Evolutionary conservation across 1,139 yeast genomes (phyloP).

Genomic region (Suhomyces bribrorum): DNA sequence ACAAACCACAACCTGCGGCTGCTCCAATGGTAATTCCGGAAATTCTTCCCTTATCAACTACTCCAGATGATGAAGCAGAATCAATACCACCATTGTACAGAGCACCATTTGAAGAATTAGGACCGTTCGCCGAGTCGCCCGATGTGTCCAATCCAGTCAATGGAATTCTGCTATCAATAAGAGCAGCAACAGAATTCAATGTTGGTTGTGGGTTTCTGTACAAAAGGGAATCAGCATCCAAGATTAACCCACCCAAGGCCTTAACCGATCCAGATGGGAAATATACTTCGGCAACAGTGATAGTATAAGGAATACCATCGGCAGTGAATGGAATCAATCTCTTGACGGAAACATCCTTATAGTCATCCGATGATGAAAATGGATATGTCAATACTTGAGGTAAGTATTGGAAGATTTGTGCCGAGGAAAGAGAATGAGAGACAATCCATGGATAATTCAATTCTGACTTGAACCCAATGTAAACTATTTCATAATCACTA

Average conservation of each 20-base stretch:
- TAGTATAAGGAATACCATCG: conserved; percentile 52
- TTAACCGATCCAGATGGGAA: conserved; percentile 56
- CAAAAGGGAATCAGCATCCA: conserved; percentile 45
- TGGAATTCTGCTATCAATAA: conserved; percentile 68
- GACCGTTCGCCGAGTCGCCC: conserved; percentile 18
- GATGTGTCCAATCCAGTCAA: conserved; percentile 49
- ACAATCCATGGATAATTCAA: conserved; percentile 76
- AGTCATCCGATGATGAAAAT: conserved; percentile 37
- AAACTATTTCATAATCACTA: conserved; percentile 53
- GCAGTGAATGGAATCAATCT: conserved; percentile 69
- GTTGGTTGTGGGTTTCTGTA: conserved; percentile 53
- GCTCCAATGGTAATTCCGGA: conserved; percentile 68
- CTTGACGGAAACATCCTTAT: conserved; percentile 50
- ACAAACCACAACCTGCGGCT: conserved; percentile 62
- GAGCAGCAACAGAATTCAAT: conserved; percentile 48
- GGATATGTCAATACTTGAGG: conserved; percentile 59
- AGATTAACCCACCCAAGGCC: conserved; percentile 46
- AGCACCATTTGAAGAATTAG: conserved; percentile 14
- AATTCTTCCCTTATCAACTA: conserved; percentile 41
- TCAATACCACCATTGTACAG: conserved; percentile 47
- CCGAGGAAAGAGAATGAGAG: conserved; percentile 63
- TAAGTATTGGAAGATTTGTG: conserved; percentile 72
- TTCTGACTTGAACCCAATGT: conserved; percentile 68
- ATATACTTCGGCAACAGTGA: conserved; percentile 76
- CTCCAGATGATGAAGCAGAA: conserved; percentile 23